Conservation (phyloP, 1,284 basidiomycete genomes). For the Pyrrhoderma lamaoense region DNA sequence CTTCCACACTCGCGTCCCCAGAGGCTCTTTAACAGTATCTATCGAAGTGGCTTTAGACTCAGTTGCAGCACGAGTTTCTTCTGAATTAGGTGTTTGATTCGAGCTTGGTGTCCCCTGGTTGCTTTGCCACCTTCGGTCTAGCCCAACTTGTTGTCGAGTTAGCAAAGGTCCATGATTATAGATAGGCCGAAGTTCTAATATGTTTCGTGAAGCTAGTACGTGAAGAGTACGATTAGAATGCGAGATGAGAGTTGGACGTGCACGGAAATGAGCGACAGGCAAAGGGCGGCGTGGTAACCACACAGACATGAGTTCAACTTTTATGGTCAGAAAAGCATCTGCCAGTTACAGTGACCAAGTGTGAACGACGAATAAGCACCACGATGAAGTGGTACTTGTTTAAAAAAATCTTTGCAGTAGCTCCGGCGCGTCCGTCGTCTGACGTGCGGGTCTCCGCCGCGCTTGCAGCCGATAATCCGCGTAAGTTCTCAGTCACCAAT, state of each 20-base stretch:
- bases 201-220: constrained; percentile 21
- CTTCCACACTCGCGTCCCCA: constrained; percentile 69
- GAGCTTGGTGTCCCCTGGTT: constrained; percentile 18
- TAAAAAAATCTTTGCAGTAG: no score
- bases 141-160: not conserved
- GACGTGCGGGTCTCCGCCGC: not conserved
- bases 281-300: constrained; percentile 51
- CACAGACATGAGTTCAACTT: constrained; percentile 43
- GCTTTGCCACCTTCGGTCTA: constrained; percentile 12
- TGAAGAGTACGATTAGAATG: constrained; percentile 19
- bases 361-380: not conserved
- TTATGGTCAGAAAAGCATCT: constrained; percentile 1
- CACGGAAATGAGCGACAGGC: constrained; percentile 34
- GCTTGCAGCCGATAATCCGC: constrained; percentile 2
- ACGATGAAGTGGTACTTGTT: no score
- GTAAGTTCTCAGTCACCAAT: not conserved
- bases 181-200: constrained; percentile 13
- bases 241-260: not conserved
- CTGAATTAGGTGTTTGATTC: constrained; percentile 12
- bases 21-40: constrained; percentile 36
- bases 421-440: not conserved
- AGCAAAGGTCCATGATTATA: constrained; percentile 1
- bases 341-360: not conserved
- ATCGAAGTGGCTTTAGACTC: constrained; percentile 38
- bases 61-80: constrained; percentile 19